Percentiles rank a stretch among this genome's conserved stretches.
Conservation (phyloP, 306 rosid species). For the Dalbergia cultrata region DNA sequence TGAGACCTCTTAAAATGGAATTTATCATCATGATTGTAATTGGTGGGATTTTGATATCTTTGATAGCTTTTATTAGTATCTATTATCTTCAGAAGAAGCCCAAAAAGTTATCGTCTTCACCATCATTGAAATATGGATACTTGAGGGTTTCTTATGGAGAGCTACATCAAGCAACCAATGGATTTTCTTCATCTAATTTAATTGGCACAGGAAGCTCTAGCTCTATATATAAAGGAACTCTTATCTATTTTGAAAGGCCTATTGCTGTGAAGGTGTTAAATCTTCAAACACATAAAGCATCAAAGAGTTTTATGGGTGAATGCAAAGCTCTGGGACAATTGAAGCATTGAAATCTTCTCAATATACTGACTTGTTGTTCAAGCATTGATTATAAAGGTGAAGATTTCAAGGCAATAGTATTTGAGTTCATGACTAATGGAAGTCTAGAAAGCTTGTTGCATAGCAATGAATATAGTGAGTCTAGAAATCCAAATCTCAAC, state of each 20-base stretch:
- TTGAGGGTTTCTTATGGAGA: constrained; percentile 49
- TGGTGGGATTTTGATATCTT: neutral
- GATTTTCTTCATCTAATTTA: constrained; percentile 48
- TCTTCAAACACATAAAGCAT: constrained; percentile 46
- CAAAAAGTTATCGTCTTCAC: constrained; percentile 1
- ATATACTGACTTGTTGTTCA: constrained; percentile 49
- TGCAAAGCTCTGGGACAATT: constrained; percentile 42
- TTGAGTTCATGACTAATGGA: constrained; percentile 55
- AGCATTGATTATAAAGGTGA: constrained; percentile 49
- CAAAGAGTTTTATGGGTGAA: constrained; percentile 53
- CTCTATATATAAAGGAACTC: constrained; percentile 49
- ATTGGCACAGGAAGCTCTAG: constrained; percentile 48
- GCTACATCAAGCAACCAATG: constrained; percentile 52
- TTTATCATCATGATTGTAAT: neutral
- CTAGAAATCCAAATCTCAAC: neutral
- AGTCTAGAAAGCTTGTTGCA: constrained; percentile 48
- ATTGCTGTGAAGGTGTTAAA: constrained; percentile 53
- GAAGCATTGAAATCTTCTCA: constrained; percentile 50
- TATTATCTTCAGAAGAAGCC: constrained; percentile 17
- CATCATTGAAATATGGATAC: neutral
- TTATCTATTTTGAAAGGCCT: constrained; percentile 22
- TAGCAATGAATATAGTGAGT: neutral
- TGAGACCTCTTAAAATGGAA: neutral
- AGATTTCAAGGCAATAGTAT: constrained; percentile 49
- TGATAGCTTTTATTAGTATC: neutral